Conservation (phyloP, 345 rosid species). For the Physaria fendleri region DNA sequence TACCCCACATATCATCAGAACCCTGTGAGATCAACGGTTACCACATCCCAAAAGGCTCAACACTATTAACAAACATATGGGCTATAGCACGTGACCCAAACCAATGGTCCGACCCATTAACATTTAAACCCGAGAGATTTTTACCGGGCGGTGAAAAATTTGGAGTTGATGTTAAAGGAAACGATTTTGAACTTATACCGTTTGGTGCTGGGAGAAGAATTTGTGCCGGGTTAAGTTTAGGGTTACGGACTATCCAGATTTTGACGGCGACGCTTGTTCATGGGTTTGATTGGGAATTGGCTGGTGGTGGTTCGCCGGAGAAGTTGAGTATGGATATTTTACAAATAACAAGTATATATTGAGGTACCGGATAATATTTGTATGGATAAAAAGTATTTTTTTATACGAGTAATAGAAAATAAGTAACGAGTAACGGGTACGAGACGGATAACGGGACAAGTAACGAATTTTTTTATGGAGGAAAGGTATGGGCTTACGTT, state of each 20-base stretch:
- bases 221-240: slow-evolving; percentile 72
- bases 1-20: slow-evolving; percentile 63
- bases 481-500: slow-evolving; percentile 73
- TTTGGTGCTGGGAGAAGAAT: slow-evolving; percentile 87
- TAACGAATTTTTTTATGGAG: too few species aligned
- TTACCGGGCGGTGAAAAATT: slow-evolving; percentile 61
- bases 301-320: slow-evolving; percentile 39
- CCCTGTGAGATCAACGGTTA: slow-evolving; percentile 71
- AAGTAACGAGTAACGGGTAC: too few species aligned
- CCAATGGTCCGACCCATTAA: slow-evolving; percentile 53
- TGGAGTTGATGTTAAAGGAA: slow-evolving; percentile 58
- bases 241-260: slow-evolving; percentile 63
- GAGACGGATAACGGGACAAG: too few species aligned
- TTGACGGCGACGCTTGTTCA: slow-evolving; percentile 57
- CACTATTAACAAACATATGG: slow-evolving; percentile 65
- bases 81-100: slow-evolving; percentile 84
- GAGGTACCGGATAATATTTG: too few species aligned
- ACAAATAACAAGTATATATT: too few species aligned
- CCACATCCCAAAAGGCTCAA: slow-evolving; percentile 61
- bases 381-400: too few species aligned
- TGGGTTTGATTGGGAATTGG: slow-evolving; percentile 70
- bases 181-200: slow-evolving; percentile 68
- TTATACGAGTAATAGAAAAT: too few species aligned
- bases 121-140: slow-evolving; percentile 66
- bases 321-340: slow-evolving; percentile 60